Base-by-base conservation (phyloP, 2,329 filamentous ascomycete species). In the Decorospora gaudefroyi region DNA sequence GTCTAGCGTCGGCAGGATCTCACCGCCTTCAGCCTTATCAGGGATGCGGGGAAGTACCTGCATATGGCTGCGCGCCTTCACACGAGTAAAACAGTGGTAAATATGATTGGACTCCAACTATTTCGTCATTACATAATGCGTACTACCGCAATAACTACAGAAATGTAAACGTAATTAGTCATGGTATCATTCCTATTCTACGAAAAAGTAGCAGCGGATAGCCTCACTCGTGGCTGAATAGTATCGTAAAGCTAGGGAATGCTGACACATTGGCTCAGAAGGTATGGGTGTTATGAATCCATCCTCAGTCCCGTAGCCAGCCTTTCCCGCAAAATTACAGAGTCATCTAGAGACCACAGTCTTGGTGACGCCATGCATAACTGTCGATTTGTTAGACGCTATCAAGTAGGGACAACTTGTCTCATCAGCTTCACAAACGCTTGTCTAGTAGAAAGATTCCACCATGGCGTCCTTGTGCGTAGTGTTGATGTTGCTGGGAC, bases 381-480 rank as follows among this genome's bases (percentile, higher is more conserved):
- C n/a, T n/a, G n/a, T n/a, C n/a, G n/a, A n/a, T n/a, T n/a, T n/a
- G n/a, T n/a, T n/a, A n/a, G n/a, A n/a, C n/a, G n/a, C n/a, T n/a
- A n/a, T n/a, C n/a, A n/a, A n/a, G n/a, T n/a, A n/a, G n/a, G n/a
- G n/a, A n/a, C n/a, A 42, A 25, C 12, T 28, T 6, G 29, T 7
- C 6, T 6, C 1, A 16, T 21, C 13, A 4, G 27, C 5, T 16
- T 9, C 27, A 23, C 9, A 27, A 33, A 9, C 39, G 28, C n/a
- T 39, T 28, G 31, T 54, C 80, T 80, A 99, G 78, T 99, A 99
- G 77, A 97, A 99, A 64, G 89, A 95, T 79, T 99, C 93, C 51
- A 99, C 93, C 83, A 99, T 95, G 57, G 90, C 93, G 72, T 97
- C 92, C 82, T 96, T 97, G 78, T 96, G 85, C 60, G 77, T 85